Percentiles rank a stretch among this genome's conserved stretches.
Conservation (phyloP, 148 eudicot genomes). For the Salicornia ramosissima region DNA sequence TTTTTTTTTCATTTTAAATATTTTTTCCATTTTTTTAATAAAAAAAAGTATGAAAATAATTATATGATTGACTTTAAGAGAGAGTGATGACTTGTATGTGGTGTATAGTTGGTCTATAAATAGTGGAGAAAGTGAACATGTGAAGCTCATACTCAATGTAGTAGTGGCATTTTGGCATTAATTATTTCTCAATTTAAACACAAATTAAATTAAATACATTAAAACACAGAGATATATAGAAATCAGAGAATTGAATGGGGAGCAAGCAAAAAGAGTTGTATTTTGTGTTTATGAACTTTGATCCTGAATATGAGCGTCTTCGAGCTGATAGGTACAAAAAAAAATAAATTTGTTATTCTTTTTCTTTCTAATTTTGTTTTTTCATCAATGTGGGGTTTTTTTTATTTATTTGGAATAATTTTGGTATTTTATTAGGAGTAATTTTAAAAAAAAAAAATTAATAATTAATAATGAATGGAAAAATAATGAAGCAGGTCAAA, state of each 20-base stretch:
- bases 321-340: constrained; percentile 46
- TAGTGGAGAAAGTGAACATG: constrained; percentile 23
- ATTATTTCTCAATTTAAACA: too few species aligned
- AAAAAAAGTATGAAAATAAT: neutral
- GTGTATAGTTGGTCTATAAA: constrained; percentile 19
- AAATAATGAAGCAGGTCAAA: constrained; percentile 36
- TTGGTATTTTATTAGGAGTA: too few species aligned
- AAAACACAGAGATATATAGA: constrained; percentile 10
- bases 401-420: too few species aligned
- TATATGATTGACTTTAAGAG: constrained; percentile 17
- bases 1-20: too few species aligned
- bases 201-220: neutral
- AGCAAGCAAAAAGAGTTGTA: constrained; percentile 39
- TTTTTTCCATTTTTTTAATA: too few species aligned
- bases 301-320: constrained; percentile 84
- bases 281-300: constrained; percentile 81
- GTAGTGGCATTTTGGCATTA: constrained; percentile 8
- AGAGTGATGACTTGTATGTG: neutral
- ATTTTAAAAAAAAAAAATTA: too few species aligned
- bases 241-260: constrained; percentile 35
- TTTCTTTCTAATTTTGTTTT: too few species aligned
- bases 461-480: too few species aligned
- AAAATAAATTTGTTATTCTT: too few species aligned
- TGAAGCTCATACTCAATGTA: constrained; percentile 17
- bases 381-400: too few species aligned